Percentiles rank a stretch among this genome's conserved stretches.
Evolutionary conservation across 441 rosid species (phyloP).

Genomic region (Manihot esculenta): DNA sequence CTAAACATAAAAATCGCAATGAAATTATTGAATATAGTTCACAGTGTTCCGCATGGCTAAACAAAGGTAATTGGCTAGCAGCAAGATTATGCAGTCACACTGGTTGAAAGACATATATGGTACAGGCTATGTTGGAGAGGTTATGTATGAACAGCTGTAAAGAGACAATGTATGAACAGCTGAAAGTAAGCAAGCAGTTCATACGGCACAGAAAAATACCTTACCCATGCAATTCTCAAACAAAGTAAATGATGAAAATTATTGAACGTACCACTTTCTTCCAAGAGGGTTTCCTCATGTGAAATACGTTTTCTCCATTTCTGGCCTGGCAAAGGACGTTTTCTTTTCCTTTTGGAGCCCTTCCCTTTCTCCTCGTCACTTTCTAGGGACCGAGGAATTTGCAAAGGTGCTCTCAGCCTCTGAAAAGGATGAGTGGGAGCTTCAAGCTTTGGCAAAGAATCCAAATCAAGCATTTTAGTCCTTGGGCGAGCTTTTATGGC

Average conservation of each 20-base stretch:
- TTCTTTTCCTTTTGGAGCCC: constrained; percentile 47
- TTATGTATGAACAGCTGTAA: constrained; percentile 1
- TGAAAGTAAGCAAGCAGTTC: constrained; percentile 10
- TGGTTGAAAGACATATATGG: background rate
- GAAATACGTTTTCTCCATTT: constrained; percentile 78
- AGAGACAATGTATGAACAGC: constrained; percentile 10
- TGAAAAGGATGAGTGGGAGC: constrained; percentile 74
- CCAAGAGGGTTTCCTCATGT: constrained; percentile 51
- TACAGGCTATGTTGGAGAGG: no score
- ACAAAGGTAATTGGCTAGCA: background rate
- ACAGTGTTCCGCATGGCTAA: background rate
- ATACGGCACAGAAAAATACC: constrained; percentile 10
- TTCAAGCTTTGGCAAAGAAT: constrained; percentile 78
- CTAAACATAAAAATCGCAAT: background rate
- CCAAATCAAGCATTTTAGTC: constrained; percentile 75
- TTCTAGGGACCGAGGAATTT: constrained; percentile 43
- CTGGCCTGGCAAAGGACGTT: constrained; percentile 83
- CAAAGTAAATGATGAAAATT: constrained; percentile 21
- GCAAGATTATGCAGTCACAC: background rate
- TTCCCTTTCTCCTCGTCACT: constrained; percentile 45
- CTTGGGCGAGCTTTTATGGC: constrained; percentile 84
- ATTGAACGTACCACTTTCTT: constrained; percentile 52
- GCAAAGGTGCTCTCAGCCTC: constrained; percentile 61
- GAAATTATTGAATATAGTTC: background rate
- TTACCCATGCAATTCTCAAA: constrained; percentile 16